Evolutionary conservation across 805 yeast genomes (phyloP), one percentile per base, ranked within the genome.

Genomic region (Kluyveromyces nonfermentans): DNA sequence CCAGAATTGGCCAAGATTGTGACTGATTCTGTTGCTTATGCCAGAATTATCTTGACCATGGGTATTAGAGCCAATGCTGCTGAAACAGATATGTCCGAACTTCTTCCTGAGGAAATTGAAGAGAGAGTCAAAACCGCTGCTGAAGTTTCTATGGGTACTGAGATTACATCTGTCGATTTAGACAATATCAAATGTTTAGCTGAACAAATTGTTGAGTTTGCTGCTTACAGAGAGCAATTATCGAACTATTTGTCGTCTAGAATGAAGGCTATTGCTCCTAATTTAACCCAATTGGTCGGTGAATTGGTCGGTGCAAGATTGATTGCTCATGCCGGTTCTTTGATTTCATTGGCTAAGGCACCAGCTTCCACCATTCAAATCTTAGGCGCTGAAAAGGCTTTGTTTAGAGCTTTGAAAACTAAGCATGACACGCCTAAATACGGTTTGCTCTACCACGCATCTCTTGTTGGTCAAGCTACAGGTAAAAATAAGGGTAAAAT

Each of bases 221-320:
- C 97, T 51, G 86, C 87, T 51, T 93, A 93, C 78, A 82, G 98
- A 73, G 97, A 89, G 72, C 95, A 88, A 69, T 74, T 93, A 56
- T 84, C 95, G 47, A 84, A 85, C 71, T 93, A 93, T 67, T 74
- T 93, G 59, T 76, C 85, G 35, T 77, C 95, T 48, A 85, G 97
- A 73, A 93, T 93, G 98, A 88, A 86, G 71, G 97, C 97, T 41
- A 90, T 93, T 72, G 98, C 98, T 50, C 98, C 98, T 64, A 93
- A 93, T 69, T 75, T 90, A 64, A 88, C 97, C 41, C 82, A 93
- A 40, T 77, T 93, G 56, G 95, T 93, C 50, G 98, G 98, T 63
- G 98, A 93, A 73, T 79, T 93, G 55, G 95, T 93, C 40, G 98
- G 98, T 69, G 98, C 98, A 49, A 80, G 98, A 71, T 77, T 93